phyloP scores from a whole-genome alignment of 192 early-diverging fungal species.

The Mortierella antarctica region DNA sequence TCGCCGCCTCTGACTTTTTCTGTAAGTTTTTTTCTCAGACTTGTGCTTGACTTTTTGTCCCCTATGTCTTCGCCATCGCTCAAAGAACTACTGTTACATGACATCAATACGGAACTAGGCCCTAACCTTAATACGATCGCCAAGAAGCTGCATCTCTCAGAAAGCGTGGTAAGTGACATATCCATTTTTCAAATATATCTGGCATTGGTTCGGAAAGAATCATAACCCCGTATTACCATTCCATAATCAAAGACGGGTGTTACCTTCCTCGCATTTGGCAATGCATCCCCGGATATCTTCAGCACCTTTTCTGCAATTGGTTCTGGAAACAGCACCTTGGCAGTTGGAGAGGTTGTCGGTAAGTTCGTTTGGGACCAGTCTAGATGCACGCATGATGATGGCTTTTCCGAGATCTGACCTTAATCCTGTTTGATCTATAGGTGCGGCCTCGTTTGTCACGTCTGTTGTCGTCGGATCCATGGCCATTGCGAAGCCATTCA shows the following conservation, averaged over 20 bases:
- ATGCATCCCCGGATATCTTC: constrained; percentile 93
- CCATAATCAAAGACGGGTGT: constrained; percentile 57
- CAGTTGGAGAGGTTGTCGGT: constrained; percentile 92
- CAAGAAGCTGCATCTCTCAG: constrained; percentile 76
- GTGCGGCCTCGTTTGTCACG: constrained; percentile 84
- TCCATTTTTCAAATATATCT: background rate
- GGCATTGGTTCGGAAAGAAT: background rate
- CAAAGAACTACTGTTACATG: too few species aligned
- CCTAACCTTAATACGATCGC: constrained; percentile 89
- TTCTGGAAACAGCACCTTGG: constrained; percentile 76
- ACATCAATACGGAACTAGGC: background rate
- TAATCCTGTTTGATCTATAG: constrained; percentile 74
- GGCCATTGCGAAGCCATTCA: constrained; percentile 81
- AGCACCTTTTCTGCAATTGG: constrained; percentile 85
- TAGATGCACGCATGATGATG: background rate
- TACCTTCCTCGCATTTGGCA: constrained; percentile 88
- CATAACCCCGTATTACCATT: too few species aligned
- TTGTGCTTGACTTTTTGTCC: background rate
- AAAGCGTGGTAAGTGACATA: constrained; percentile 72
- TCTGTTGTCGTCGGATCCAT: constrained; percentile 87
- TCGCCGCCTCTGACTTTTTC: constrained; percentile 84
- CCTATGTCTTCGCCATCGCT: too few species aligned
- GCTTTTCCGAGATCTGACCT: constrained; percentile 58
- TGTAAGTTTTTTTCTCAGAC: constrained; percentile 49
- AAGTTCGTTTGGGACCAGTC: constrained; percentile 33